Conservation (phyloP, 352 stramenopile species). For the Pythium pyrilobum region DNA sequence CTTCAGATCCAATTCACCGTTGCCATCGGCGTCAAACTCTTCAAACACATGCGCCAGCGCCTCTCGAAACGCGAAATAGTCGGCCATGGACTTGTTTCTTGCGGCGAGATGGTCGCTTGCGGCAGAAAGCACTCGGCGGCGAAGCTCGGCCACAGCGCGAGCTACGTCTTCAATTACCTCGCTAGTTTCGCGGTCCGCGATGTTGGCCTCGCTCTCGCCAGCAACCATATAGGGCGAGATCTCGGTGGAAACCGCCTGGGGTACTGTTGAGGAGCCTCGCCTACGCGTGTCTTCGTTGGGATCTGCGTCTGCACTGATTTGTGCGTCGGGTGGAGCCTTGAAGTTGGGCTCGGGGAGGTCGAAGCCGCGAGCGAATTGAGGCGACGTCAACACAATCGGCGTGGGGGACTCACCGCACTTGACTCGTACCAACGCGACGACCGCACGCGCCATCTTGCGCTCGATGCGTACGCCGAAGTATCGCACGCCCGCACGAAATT, state of each 20-base stretch:
- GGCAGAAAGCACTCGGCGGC: slow-evolving; percentile 35
- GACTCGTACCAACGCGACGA: slow-evolving; percentile 49
- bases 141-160: slow-evolving; percentile 25
- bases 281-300: background rate
- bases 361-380: slow-evolving; percentile 56
- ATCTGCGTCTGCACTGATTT: background rate
- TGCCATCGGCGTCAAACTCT: slow-evolving; percentile 47
- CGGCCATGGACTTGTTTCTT: slow-evolving; percentile 14
- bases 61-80: slow-evolving; percentile 53
- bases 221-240: background rate
- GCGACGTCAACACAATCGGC: slow-evolving; percentile 37
- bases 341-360: slow-evolving; percentile 21
- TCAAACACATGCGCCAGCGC: slow-evolving; percentile 46
- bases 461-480: slow-evolving; percentile 52
- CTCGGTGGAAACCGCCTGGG: background rate
- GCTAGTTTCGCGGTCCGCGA: slow-evolving; percentile 2
- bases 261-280: background rate
- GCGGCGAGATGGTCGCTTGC: slow-evolving; percentile 27
- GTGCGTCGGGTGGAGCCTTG: background rate
- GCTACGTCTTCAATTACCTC: slow-evolving; percentile 32
- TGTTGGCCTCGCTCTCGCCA: background rate
- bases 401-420: slow-evolving; percentile 31
- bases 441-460: slow-evolving; percentile 58
- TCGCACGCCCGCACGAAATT: slow-evolving; percentile 45
- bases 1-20: slow-evolving; percentile 44